Base-by-base conservation (phyloP, 2,329 filamentous ascomycete species). In the Beauveria medogensis region DNA sequence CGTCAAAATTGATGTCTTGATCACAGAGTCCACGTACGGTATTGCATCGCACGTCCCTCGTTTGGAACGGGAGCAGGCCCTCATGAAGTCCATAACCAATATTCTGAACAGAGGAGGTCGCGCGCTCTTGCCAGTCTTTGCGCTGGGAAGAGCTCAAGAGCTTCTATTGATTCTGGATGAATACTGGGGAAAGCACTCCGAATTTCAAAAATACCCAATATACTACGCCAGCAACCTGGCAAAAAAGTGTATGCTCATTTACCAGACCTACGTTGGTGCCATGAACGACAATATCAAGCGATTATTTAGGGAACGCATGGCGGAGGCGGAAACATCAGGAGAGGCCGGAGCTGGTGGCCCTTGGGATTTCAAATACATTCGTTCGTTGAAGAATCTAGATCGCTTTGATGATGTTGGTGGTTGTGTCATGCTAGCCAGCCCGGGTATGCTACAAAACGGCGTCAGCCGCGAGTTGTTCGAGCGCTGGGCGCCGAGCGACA, bases 201-300 rank as follows among this genome's bases (percentile, higher is more conserved):
- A 97, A 67, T 91, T 88, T 66, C 92, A 96, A 65, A 92, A 90
- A 66, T 88, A 90, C 41, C 94, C 94, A 5, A 97, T 99, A 64
- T 99, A 97, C 78, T 99, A 97, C 73, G 95, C 95, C 59, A 94
- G 91, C 68, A 96, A 96, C 69, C 84, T 97, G 47, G 94, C 94
- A 1, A 82, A 93, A 64, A 94, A 96, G 74, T 99, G 94, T 77
- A 99, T 99, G 94, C 85, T 97, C 34, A 92, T 97, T 3, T 99
- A 99, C 71, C 94, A 97, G 73, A 99, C 94, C 1, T 99, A 97
- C 69, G 91, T 97, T 54, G 91, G 92, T 54, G 92, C 92, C 60
- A 99, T 99, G 94, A 99, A 99, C 72, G 93, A 97, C 70, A 97
- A 97, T 69, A 97, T 99, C 78, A 97, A 96, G 73, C 85, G 91